Evolutionary conservation across 352 stramenopile genomes (phyloP).

Genomic region (Globisporangium camurandrum): DNA sequence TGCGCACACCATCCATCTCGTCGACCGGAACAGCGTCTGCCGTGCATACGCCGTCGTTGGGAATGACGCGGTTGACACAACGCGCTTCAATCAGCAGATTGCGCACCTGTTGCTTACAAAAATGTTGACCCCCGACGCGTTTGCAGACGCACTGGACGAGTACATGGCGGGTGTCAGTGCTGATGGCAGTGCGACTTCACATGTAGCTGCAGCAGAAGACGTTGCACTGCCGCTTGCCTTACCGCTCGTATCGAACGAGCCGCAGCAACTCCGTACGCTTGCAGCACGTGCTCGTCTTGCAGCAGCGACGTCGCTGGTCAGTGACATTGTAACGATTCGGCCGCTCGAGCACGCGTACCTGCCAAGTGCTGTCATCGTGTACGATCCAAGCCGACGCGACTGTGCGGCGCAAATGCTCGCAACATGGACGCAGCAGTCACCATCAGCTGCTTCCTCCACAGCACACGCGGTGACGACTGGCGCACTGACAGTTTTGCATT

Average conservation of each 20-base stretch:
- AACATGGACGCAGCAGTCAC: constrained; percentile 3
- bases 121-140: constrained; percentile 21
- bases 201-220: too few relatives aligned
- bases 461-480: not conserved
- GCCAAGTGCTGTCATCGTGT: constrained; percentile 5
- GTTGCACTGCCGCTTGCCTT: too few relatives aligned
- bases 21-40: constrained; percentile 1
- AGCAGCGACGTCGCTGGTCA: not conserved
- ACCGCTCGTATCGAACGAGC: too few relatives aligned
- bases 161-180: too few relatives aligned
- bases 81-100: constrained; percentile 11
- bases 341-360: constrained; percentile 2
- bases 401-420: constrained; percentile 1
- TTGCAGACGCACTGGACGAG: constrained; percentile 4
- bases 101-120: constrained; percentile 29
- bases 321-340: not conserved
- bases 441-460: constrained; percentile 1
- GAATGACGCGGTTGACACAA: not conserved
- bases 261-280: too few relatives aligned
- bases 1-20: not conserved
- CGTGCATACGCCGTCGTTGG: not conserved
- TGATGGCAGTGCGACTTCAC: too few relatives aligned
- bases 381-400: constrained; percentile 5
- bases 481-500: constrained; percentile 5
- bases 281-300: too few relatives aligned